Evolutionary conservation across 2,329 filamentous ascomycete genomes (phyloP).

Genomic region (Lasiodiplodia theobromae): DNA sequence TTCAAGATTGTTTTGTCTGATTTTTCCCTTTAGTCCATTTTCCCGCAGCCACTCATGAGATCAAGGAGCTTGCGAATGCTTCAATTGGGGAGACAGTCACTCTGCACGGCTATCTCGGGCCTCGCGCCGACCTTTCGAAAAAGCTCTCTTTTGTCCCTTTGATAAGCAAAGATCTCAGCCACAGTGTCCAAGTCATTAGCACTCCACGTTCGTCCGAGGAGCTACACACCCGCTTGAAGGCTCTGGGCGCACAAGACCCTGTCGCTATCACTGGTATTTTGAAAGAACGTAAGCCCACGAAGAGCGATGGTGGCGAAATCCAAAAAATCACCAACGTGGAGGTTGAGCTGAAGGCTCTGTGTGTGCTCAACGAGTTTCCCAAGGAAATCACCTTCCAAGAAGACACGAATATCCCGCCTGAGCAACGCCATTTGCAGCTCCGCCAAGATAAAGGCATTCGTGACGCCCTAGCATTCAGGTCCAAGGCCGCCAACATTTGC

Average conservation of each 20-base stretch:
- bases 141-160: constrained; percentile 74
- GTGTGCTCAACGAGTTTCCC: constrained; percentile 75
- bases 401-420: constrained; percentile 75
- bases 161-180: constrained; percentile 51
- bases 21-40: constrained; percentile 51
- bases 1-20: constrained; percentile 31
- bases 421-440: constrained; percentile 83
- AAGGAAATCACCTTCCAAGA: constrained; percentile 78
- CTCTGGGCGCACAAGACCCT: constrained; percentile 59
- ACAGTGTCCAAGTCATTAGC: constrained; percentile 60
- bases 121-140: constrained; percentile 70
- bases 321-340: constrained; percentile 57
- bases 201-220: constrained; percentile 43
- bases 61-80: constrained; percentile 35
- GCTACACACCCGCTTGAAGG: constrained; percentile 50
- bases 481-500: constrained; percentile 62
- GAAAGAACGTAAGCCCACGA: constrained; percentile 49
- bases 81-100: constrained; percentile 53
- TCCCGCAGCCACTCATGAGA: constrained; percentile 52
- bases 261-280: constrained; percentile 62
- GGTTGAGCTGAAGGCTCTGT: constrained; percentile 67
- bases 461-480: constrained; percentile 74
- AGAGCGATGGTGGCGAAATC: constrained; percentile 41
- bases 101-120: constrained; percentile 75
- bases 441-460: constrained; percentile 74